A percentile compares a stretch with the other conserved stretches of the same genome.
These are phyloP conservation scores for Gymnopilus dilepis DNA, from an alignment of 768 basidiomycete genomes.

Conservation along the genomic window DNA sequence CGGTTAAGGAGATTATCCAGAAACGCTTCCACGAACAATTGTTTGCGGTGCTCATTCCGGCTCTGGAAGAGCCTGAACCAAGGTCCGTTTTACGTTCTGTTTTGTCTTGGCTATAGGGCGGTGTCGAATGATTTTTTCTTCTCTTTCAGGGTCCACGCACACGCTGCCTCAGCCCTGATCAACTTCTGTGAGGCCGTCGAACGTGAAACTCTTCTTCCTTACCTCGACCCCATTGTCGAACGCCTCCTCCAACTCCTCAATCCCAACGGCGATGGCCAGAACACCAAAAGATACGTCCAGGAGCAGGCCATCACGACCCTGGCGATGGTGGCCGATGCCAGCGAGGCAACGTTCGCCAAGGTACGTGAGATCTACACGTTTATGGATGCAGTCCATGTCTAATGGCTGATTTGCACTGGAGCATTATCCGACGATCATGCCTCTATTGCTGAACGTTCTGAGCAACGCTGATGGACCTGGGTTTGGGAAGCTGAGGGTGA, in stretches of 20 bases:
- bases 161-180: slow-evolving; percentile 86
- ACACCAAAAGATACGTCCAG: too few species aligned
- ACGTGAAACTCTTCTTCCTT: slow-evolving; percentile 71
- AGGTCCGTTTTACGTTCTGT: slow-evolving; percentile 60
- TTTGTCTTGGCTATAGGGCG: too few species aligned
- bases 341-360: too few species aligned
- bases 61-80: slow-evolving; percentile 77
- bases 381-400: background rate
- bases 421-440: slow-evolving; percentile 31
- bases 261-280: slow-evolving; percentile 45
- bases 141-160: slow-evolving; percentile 74
- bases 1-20: slow-evolving; percentile 78
- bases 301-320: too few species aligned
- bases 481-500: slow-evolving; percentile 71
- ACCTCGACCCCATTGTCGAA: slow-evolving; percentile 81
- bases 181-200: slow-evolving; percentile 92
- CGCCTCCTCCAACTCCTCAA: slow-evolving; percentile 70
- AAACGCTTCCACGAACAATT: slow-evolving; percentile 69
- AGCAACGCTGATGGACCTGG: slow-evolving; percentile 70
- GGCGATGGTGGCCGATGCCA: too few species aligned
- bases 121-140: background rate
- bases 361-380: background rate
- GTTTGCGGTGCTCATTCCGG: slow-evolving; percentile 71
- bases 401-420: background rate
- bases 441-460: slow-evolving; percentile 72